These are phyloP conservation scores for Babesia sp. DNA, from an alignment of 169 alveolate genomes.

Conservation along the genomic window DNA sequence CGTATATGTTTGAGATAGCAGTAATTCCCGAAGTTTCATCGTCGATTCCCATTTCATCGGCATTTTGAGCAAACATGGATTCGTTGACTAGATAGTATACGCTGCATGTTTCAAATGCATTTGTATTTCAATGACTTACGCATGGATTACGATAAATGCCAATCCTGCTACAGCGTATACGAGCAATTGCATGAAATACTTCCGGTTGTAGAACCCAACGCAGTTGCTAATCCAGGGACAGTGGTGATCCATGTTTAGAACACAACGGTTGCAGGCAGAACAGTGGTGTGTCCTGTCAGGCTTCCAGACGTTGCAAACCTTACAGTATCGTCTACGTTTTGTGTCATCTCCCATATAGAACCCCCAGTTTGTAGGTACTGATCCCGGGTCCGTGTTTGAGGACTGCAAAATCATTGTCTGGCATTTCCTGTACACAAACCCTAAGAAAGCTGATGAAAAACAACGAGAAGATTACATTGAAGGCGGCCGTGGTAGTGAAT, in stretches of 20 bases:
- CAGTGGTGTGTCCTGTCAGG: constrained; percentile 99
- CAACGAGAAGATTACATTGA: constrained; percentile 43
- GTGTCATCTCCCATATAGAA: constrained; percentile 96
- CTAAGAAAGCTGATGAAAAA: constrained; percentile 62
- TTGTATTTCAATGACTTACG: constrained; percentile 22
- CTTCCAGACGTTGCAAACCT: constrained; percentile 95
- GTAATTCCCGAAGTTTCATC: constrained; percentile 37
- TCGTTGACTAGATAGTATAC: constrained; percentile 45
- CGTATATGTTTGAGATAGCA: constrained; percentile 62
- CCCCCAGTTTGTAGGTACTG: constrained; percentile 95
- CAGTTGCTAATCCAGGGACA: constrained; percentile 99
- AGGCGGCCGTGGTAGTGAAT: constrained; percentile 9
- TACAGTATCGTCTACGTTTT: constrained; percentile 92
- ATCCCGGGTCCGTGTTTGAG: constrained; percentile 93
- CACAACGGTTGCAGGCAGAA: constrained; percentile 93
- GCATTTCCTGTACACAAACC: constrained; percentile 31
- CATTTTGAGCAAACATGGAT: constrained; percentile 17
- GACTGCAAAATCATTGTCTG: constrained; percentile 61
- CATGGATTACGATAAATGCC: constrained; percentile 51
- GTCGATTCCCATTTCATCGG: background rate
- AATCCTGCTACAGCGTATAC: constrained; percentile 82
- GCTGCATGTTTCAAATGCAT: background rate
- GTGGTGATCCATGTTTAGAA: constrained; percentile 97
- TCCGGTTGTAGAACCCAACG: constrained; percentile 95
- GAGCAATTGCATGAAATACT: constrained; percentile 91